Evolutionary conservation across 768 basidiomycete species (phyloP), one percentile per base, ranked within the genome.

Genomic region (Dacryopinax spathularia): DNA sequence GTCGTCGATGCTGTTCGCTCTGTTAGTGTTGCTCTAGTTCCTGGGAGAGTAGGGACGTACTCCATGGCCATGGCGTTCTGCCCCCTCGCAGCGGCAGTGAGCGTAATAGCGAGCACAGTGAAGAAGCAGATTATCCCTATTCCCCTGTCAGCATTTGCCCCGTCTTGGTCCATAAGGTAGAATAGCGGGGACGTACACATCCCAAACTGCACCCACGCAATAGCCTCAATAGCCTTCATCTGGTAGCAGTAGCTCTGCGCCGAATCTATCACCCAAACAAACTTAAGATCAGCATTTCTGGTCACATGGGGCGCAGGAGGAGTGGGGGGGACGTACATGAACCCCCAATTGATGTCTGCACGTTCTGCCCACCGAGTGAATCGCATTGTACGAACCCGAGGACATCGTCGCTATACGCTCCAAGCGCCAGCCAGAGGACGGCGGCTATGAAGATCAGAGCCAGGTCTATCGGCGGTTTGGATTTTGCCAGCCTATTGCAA

Each of bases 171-270:
- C 48, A 67, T 60, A 48, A 16, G 56, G n/a, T 56, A 25, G 25
- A 66, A 65, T 22, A 64, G 27, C 36, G 48, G 16, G 62, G 41
- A 72, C 79, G 33, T 39, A 81, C 81, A 77, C 56, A 79, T 68
- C 64, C 77, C 77, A 69, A 89, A 90, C 61, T 82, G 73, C 70
- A 81, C 77, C 89, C 89, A 90, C 0, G 88, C 89, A 71, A 90
- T 82, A 1, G 86, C 87, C 67, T 89, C 81, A 34, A 88, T 78
- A 48, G 84, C 84, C 73, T 86, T 88, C 85, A 89, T 87, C 70
- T 88, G 82, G 71, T 87, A 86, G 71, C 89, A 91, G 67, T 80
- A 89, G 29, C 75, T 71, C 67, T 76, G 75, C 7, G 74, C 73
- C 60, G 80, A 80, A 63, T 82, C 89, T 89, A 56, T 20, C 48